Conservation (phyloP, 169 alveolate genomes). For the Plasmodium sp. region DNA sequence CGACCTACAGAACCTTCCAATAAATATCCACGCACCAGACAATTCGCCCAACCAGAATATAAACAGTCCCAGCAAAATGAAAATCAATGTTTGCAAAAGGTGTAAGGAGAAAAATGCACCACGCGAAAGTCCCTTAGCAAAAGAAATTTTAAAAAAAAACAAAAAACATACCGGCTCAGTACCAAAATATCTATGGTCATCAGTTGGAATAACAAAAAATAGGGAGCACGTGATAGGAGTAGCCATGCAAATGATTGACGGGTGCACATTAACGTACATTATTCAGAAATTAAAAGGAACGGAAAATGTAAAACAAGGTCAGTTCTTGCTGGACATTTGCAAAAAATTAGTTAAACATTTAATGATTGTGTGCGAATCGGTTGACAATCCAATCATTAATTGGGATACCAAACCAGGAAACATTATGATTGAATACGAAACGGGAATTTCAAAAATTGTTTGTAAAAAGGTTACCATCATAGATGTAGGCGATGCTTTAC, state of each 20-base stretch:
- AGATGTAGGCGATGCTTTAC: slow-evolving; percentile 83
- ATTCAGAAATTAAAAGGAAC: slow-evolving; percentile 76
- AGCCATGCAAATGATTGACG: slow-evolving; percentile 82
- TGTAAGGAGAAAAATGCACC: slow-evolving; percentile 14
- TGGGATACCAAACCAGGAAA: slow-evolving; percentile 86
- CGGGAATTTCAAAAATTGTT: slow-evolving; percentile 52
- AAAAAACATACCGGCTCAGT: slow-evolving; percentile 35
- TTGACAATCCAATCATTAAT: slow-evolving; percentile 78
- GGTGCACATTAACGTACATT: slow-evolving; percentile 78
- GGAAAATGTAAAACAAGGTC: slow-evolving; percentile 54
- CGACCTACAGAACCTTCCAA: background rate
- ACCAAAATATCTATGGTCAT: slow-evolving; percentile 80
- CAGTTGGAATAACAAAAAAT: slow-evolving; percentile 61
- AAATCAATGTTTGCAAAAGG: slow-evolving; percentile 5
- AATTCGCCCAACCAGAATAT: background rate
- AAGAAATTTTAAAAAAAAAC: slow-evolving; percentile 1
- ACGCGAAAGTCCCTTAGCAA: slow-evolving; percentile 38
- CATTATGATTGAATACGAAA: slow-evolving; percentile 74
- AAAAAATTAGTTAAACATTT: slow-evolving; percentile 77
- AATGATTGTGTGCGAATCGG: slow-evolving; percentile 60
- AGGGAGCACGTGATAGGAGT: slow-evolving; percentile 78
- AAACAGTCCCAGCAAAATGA: slow-evolving; percentile 13
- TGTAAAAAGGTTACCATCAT: slow-evolving; percentile 80
- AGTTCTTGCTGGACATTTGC: slow-evolving; percentile 75
- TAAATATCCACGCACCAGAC: background rate